These are phyloP conservation scores for Micractinium conductrix DNA, from an alignment of 139 green algal genomes.

Conservation along the genomic window DNA sequence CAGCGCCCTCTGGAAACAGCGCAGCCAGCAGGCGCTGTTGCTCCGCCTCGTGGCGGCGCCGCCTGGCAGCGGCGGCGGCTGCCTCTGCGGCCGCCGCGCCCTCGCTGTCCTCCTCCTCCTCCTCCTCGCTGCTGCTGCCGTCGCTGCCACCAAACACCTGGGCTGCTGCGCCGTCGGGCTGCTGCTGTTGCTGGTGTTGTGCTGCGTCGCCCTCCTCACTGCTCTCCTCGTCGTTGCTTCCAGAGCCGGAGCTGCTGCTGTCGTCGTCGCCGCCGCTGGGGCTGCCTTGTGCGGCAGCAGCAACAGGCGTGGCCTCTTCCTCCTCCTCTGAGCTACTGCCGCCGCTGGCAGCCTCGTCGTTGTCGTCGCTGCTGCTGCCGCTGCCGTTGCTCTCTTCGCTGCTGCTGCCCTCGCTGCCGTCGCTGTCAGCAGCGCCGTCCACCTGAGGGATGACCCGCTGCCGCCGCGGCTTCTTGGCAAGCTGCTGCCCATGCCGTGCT, in stretches of 20 bases:
- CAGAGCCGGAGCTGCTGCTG: not conserved
- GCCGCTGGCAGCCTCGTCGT: too few relatives aligned
- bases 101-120: not conserved
- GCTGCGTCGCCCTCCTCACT: not conserved
- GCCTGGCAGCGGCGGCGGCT: not conserved
- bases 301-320: not conserved
- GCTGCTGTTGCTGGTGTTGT: not conserved
- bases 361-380: not conserved
- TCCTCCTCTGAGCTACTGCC: not conserved
- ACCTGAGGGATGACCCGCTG: constrained; percentile 41
- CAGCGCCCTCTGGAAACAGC: constrained; percentile 31
- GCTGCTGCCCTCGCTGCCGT: not conserved
- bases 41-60: not conserved
- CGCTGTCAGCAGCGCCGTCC: constrained; percentile 40
- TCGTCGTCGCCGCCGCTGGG: not conserved
- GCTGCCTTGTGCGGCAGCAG: not conserved
- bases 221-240: not conserved
- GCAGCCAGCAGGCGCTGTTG: constrained; percentile 11
- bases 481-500: not conserved
- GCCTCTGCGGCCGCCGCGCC: not conserved
- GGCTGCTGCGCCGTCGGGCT: not conserved
- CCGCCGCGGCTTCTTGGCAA: not conserved
- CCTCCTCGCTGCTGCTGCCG: not conserved
- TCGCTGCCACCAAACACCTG: not conserved
- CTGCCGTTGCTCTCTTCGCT: not conserved